Evolutionary conservation across 1,284 basidiomycete species (phyloP).

Genomic region (Ganoderma resinaceum): DNA sequence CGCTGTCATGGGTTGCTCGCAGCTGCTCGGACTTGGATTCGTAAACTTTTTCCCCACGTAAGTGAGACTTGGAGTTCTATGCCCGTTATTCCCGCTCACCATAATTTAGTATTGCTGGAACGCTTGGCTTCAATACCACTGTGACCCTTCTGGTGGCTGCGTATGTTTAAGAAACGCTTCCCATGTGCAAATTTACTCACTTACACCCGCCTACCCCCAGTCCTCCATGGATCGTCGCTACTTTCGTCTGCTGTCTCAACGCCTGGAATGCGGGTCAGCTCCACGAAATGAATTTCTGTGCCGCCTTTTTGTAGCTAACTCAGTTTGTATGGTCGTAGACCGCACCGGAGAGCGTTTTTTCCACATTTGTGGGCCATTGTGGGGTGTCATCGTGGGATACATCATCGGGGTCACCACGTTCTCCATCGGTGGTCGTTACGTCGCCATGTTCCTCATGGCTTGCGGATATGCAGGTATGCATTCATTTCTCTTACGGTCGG

Average conservation of each 20-base stretch:
- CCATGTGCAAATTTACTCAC: background rate
- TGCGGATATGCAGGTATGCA: conserved; percentile 57
- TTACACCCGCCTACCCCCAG: conserved; percentile 41
- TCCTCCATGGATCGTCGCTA: conserved; percentile 69
- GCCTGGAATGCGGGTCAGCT: conserved; percentile 70
- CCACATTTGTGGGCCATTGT: conserved; percentile 67
- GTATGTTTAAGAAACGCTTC: conserved; percentile 48
- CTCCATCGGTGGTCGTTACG: conserved; percentile 61
- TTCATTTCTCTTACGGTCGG: background rate
- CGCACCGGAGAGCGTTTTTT: conserved; percentile 72
- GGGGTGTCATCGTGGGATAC: conserved; percentile 67
- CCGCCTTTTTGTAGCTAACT: background rate
- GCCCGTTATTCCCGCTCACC: conserved; percentile 3
- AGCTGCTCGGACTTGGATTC: conserved; percentile 70
- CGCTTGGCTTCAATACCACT: conserved; percentile 69
- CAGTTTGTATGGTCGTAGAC: conserved; percentile 42
- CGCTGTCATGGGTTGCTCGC: conserved; percentile 57
- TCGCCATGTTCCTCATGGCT: conserved; percentile 73
- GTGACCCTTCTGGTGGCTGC: conserved; percentile 66
- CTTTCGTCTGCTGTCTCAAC: conserved; percentile 61
- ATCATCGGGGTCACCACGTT: conserved; percentile 66
- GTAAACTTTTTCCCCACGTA: conserved; percentile 80
- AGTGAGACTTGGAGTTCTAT: conserved; percentile 25
- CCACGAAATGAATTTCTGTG: conserved; percentile 1
- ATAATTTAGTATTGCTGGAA: conserved; percentile 60